phyloP scores from a whole-genome alignment of 169 alveolate species.

The Besnoitia besnoiti region DNA sequence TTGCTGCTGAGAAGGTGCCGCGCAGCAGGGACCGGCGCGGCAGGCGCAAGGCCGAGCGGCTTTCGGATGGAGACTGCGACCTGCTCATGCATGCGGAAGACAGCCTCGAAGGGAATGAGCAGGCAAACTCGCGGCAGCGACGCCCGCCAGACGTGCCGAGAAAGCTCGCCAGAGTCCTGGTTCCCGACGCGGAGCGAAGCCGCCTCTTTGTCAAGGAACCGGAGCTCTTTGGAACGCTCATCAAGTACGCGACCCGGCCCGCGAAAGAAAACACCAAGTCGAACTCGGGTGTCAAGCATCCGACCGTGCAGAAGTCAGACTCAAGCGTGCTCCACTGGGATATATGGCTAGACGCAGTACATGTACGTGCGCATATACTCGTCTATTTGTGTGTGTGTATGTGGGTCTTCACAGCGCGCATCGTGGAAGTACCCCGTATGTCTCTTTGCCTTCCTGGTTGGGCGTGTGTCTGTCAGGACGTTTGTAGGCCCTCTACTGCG shows the following conservation, averaged over 20 bases:
- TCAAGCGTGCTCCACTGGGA: too few relatives aligned
- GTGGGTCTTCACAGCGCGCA: background rate
- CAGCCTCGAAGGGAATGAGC: background rate
- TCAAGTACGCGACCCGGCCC: background rate
- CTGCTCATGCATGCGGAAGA: background rate
- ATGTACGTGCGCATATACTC: too few relatives aligned
- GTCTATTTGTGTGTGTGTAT: background rate
- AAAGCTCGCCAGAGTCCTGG: background rate
- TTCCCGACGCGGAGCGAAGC: slow-evolving; percentile 24
- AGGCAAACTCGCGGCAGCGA: background rate
- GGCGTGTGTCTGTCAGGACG: slow-evolving; percentile 29
- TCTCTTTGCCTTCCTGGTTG: background rate
- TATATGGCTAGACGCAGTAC: too few relatives aligned
- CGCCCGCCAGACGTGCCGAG: background rate
- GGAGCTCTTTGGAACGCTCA: background rate
- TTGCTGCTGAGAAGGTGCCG: background rate
- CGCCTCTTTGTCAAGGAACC: background rate
- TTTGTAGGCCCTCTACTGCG: slow-evolving; percentile 53
- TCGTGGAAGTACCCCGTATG: background rate
- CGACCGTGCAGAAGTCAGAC: too few relatives aligned
- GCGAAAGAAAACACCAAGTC: too few relatives aligned
- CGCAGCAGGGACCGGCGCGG: background rate
- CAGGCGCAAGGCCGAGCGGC: background rate
- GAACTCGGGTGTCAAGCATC: too few relatives aligned
- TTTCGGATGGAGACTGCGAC: background rate